Conservation (phyloP, 805 yeast species). For the Komagataella phaffii region DNA sequence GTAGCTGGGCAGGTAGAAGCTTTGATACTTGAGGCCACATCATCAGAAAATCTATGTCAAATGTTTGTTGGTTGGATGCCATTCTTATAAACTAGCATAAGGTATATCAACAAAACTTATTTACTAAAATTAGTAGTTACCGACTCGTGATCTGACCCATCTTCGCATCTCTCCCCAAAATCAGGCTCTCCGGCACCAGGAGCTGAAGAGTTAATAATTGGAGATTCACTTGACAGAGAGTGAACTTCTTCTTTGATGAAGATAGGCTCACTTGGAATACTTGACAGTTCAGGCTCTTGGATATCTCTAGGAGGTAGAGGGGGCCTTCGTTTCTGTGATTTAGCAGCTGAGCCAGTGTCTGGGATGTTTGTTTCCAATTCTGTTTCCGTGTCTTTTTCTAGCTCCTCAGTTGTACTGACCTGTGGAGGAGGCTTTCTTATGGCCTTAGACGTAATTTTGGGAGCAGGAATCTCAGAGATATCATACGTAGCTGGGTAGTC, state of each 20-base stretch:
- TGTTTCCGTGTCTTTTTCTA: background rate
- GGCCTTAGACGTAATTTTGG: background rate
- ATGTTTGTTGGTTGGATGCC: constrained; percentile 97
- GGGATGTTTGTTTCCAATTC: background rate
- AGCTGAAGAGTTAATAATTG: background rate
- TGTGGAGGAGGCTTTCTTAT: background rate
- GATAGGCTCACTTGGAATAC: background rate
- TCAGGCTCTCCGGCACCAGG: background rate
- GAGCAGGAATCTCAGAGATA: background rate
- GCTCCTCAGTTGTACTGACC: background rate
- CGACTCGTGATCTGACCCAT: background rate
- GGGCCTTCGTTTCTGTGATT: background rate
- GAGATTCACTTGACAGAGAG: background rate
- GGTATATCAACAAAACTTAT: background rate
- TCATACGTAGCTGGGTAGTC: background rate
- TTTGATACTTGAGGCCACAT: constrained; percentile 70
- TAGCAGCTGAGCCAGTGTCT: background rate
- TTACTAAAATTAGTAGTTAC: background rate
- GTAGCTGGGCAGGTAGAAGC: constrained; percentile 89
- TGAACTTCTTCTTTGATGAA: background rate
- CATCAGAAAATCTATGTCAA: constrained; percentile 52
- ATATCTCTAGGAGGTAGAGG: background rate
- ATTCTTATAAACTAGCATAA: constrained; percentile 28
- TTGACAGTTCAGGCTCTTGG: background rate
- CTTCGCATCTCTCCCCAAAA: background rate